Base-by-base conservation (phyloP, 2,329 filamentous ascomycete genomes). In the Fusarium illudens region DNA sequence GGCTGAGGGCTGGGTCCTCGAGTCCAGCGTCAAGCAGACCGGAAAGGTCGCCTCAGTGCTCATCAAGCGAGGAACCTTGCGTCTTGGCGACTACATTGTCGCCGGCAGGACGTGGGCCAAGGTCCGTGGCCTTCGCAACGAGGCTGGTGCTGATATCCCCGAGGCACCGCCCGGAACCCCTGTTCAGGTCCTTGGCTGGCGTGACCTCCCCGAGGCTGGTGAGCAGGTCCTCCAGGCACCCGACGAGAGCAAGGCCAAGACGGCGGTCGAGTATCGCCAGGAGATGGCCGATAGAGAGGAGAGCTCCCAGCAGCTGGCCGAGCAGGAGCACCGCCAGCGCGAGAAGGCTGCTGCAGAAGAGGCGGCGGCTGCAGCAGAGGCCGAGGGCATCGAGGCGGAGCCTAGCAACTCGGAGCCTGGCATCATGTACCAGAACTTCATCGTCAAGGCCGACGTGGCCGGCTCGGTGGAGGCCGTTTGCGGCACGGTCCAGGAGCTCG, bases 151-250 rank as follows among this genome's bases (percentile, higher is more conserved):
- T 2, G 84, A 89, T 12, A 82, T 98, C 15, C 71, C 83, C 1
- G 89, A 93, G 78, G 94, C 93, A 13, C 88, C 90, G 0, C 96
- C 96, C 0, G 96, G 96, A 33, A 96, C 90, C 27, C 94, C 96
- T 0, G 92, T 97, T 4, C 93, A 98, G 78, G 88, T 99, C 19
- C 89, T 97, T 65, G 96, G 96, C n/a, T 99, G 96, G 96, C 90
- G 90, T 72, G 90, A 93, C 68, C 79, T 87, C 7, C 95, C 96
- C 1, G 85, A 87, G 22, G 95, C 96, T 1, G 96, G 96, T 51
- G 92, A 96, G 73, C 89, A 93, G 81, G 90, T 97, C 9, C 84
- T 99, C 1, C 92, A 98, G 80, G 93, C 94, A 1, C 83, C 87
- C 0, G 89, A 90, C 70, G 94, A 98, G 79, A 86, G 89, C 62